Evolutionary conservation across 2,329 filamentous ascomycete genomes (phyloP).

Genomic region (Corynespora cassiicola): DNA sequence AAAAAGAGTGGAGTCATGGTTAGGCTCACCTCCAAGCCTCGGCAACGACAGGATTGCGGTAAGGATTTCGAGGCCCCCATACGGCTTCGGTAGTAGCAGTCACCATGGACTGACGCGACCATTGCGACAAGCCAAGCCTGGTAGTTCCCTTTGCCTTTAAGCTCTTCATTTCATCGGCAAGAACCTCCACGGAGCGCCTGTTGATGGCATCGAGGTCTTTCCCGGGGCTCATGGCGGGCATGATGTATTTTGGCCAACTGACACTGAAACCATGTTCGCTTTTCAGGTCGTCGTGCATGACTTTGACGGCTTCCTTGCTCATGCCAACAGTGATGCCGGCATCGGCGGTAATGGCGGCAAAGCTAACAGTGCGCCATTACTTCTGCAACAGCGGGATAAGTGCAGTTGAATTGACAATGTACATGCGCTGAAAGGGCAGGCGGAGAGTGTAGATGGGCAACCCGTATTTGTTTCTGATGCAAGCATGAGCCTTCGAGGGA

Average conservation of each 20-base stretch:
- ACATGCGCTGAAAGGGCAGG: constrained; percentile 46
- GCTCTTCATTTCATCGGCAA: too few species aligned
- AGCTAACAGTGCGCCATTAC: constrained; percentile 1
- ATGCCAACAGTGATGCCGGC: not conserved
- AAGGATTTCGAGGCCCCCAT: constrained; percentile 50
- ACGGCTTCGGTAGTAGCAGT: constrained; percentile 47
- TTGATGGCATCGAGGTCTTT: constrained; percentile 46
- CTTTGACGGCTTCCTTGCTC: too few species aligned
- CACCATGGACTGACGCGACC: too few species aligned
- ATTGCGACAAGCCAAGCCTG: too few species aligned
- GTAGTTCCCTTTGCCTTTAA: too few species aligned
- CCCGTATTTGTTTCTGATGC: constrained; percentile 14
- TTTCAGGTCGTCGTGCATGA: not conserved
- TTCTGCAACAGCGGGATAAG: constrained; percentile 38
- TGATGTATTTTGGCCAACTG: too few species aligned
- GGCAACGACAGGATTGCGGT: constrained; percentile 31
- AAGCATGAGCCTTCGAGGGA: too few species aligned
- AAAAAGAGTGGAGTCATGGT: not conserved
- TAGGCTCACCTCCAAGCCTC: constrained; percentile 38
- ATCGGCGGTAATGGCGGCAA: not conserved
- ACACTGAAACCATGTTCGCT: constrained; percentile 1
- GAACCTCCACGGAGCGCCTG: constrained; percentile 33
- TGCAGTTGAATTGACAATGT: constrained; percentile 45
- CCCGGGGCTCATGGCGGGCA: constrained; percentile 37
- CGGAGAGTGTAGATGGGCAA: constrained; percentile 48